These are phyloP conservation scores for Paraconiothyrium brasiliense DNA, from an alignment of 2,329 filamentous ascomycete species.

Conservation along the genomic window DNA sequence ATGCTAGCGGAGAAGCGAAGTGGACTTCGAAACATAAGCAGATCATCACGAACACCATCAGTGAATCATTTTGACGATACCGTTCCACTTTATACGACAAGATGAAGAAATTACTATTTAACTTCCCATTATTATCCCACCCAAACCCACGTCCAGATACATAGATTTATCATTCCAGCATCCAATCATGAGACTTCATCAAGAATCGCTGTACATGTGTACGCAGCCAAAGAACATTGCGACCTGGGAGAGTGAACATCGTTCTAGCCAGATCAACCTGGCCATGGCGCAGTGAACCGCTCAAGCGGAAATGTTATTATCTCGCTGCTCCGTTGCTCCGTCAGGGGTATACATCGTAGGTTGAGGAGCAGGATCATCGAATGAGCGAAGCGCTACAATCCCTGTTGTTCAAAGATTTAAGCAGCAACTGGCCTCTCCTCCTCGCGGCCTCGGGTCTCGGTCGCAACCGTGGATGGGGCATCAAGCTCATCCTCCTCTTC, in stretches of 20 bases:
- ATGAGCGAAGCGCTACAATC: constrained; percentile 31
- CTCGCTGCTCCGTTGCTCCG: constrained; percentile 27
- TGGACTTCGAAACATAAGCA: not conserved
- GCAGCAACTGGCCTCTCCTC: constrained; percentile 54
- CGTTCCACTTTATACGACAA: not conserved
- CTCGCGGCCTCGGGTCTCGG: constrained; percentile 58
- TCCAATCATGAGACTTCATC: constrained; percentile 8
- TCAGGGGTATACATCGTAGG: constrained; percentile 48
- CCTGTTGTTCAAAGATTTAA: constrained; percentile 34
- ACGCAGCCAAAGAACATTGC: not conserved
- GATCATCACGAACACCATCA: not conserved
- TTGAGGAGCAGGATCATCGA: constrained; percentile 35
- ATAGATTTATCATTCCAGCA: constrained; percentile 1
- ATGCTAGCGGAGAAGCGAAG: not conserved
- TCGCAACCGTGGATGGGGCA: constrained; percentile 51
- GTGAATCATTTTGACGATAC: no score
- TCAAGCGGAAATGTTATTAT: not conserved
- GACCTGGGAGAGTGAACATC: not conserved
- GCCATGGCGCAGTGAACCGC: not conserved
- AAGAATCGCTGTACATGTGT: constrained; percentile 11
- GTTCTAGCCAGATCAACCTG: not conserved
- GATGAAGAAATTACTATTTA: constrained; percentile 1
- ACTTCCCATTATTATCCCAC: not conserved
- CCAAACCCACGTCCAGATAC: not conserved
- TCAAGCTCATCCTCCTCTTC: constrained; percentile 71